phyloP scores from a whole-genome alignment of 179 eudicot species.

The Nepenthes alata region DNA sequence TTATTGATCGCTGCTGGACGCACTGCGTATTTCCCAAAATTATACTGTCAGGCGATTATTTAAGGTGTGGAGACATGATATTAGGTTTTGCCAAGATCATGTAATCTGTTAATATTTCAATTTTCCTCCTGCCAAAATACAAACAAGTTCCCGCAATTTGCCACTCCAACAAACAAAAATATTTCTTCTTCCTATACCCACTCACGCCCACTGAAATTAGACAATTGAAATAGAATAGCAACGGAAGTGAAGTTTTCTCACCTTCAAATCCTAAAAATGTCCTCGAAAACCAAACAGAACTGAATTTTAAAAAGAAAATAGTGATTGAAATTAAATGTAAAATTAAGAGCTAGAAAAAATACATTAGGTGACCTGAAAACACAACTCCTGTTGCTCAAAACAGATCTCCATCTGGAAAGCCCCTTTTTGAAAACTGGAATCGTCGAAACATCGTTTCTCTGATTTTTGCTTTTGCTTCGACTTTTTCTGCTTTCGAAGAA shows the following conservation, averaged over 20 bases:
- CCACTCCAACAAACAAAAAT: no score
- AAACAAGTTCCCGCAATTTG: no score
- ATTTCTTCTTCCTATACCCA: no score
- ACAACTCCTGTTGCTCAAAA: conserved; percentile 9
- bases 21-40: no score
- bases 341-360: neutral
- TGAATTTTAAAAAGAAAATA: neutral
- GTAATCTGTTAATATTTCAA: no score
- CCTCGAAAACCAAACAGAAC: neutral
- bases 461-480: conserved; percentile 9
- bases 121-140: no score
- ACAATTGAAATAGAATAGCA: neutral
- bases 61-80: no score
- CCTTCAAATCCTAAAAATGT: neutral
- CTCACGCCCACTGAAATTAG: no score
- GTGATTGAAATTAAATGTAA: neutral
- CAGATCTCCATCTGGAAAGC: conserved; percentile 18
- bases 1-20: no score
- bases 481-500: conserved; percentile 7
- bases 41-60: no score
- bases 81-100: no score
- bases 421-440: conserved; percentile 7
- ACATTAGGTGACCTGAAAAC: conserved; percentile 17
- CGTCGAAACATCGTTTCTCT: conserved; percentile 16
- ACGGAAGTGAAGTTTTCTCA: neutral